Evolutionary conservation across 176 grass and related monocot genomes (phyloP), one percentile per base, ranked within the genome.

Genomic region (Urochloa ruziziensis): DNA sequence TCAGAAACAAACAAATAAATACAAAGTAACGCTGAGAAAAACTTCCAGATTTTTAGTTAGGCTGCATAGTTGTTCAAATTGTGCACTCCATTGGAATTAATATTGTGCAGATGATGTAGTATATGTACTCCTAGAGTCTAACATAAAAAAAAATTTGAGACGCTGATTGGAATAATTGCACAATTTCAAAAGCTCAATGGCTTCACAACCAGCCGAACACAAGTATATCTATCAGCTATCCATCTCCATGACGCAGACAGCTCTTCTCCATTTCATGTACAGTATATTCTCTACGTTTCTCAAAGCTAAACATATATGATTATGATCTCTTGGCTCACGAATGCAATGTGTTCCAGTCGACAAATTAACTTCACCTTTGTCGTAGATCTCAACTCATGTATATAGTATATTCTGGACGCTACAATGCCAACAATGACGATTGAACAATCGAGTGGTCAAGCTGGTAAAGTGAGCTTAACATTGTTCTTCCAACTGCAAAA

Each of bases 401-500:
- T 4, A 52, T 23, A 54, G 52, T 54, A 54, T 54, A 54, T 54
- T 54, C 21, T 17, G 64, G 18, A 33, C 12, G 6, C 24, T 48
- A 80, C 44, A 67, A 17, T 18, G 32, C 28, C 28, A 24, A 67
- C 19, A 34, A 47, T 13, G 12, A n/a, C 36, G 23, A 57, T 39
- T 39, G 21, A 67, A 9, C 2, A 25, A 37, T 15, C 21, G 1
- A 35, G 21, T n/a, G 0, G 27, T 92, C 75, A 89, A 78, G 80
- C 85, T 57, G 90, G 87, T 56, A 94, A 68, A n/a, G 88, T 84
- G 75, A 91, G 76, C 70, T 86, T 89, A 52, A 94, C 89, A 83
- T 92, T 94, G 80, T 92, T 92, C 84, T 90, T 94, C 90, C 81
- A 82, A 58, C 87, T 86, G 84, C 54, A 70, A 76, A 80, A 80